A percentile compares a stretch with the other conserved stretches of the same genome.
These are phyloP conservation scores for Dovyalis caffra DNA, from an alignment of 345 rosid genomes.

Conservation along the genomic window DNA sequence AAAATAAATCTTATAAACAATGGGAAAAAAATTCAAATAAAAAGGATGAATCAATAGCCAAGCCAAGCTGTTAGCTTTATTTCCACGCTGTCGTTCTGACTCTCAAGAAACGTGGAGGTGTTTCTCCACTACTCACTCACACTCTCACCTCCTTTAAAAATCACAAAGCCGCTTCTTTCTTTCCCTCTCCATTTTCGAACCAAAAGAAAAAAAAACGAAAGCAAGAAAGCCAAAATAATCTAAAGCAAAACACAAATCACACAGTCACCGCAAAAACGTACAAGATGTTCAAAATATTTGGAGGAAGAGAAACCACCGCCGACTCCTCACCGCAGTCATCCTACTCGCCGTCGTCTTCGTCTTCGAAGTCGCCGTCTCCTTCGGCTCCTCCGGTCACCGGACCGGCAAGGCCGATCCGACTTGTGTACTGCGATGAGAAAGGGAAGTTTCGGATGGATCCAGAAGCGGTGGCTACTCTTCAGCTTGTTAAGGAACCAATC, in stretches of 20 bases:
- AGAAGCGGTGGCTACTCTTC: slow-evolving; percentile 90
- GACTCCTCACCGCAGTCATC: slow-evolving; percentile 16
- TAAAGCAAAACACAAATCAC: background rate
- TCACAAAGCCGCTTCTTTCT: background rate
- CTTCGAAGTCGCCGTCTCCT: background rate
- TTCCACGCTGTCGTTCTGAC: slow-evolving; percentile 27
- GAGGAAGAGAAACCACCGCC: slow-evolving; percentile 10
- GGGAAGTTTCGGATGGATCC: slow-evolving; percentile 99
- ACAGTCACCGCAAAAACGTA: background rate
- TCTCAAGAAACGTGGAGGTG: background rate
- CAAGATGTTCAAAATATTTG: slow-evolving; percentile 18
- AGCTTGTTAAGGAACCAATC: slow-evolving; percentile 92
- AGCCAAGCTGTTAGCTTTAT: slow-evolving; percentile 16
- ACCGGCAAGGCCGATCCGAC: slow-evolving; percentile 87
- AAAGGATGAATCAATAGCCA: background rate
- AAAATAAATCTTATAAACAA: background rate
- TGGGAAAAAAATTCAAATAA: background rate
- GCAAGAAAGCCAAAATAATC: background rate
- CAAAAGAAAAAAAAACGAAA: background rate
- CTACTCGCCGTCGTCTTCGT: background rate
- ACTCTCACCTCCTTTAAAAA: background rate
- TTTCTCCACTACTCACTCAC: background rate
- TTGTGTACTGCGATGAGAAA: slow-evolving; percentile 86
- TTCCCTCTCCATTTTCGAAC: slow-evolving; percentile 21
- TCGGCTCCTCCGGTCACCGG: slow-evolving; percentile 60